phyloP scores from a whole-genome alignment of 768 basidiomycete species.

The Boletus rex-veris region DNA sequence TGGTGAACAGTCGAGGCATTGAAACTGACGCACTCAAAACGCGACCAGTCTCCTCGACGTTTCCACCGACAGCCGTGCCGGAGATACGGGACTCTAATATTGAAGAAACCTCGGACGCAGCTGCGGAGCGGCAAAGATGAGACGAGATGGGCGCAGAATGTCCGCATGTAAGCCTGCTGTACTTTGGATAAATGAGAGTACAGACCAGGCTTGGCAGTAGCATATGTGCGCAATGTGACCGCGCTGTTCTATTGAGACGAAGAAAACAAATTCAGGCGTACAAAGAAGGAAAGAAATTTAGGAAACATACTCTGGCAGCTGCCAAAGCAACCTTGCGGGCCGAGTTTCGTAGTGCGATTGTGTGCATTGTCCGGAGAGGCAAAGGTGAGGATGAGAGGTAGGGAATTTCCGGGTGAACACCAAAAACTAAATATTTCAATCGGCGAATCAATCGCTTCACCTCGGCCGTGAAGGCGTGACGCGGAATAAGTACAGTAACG shows the following conservation, averaged over 20 bases:
- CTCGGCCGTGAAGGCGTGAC: conserved; percentile 10
- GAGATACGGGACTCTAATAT: conserved; percentile 99
- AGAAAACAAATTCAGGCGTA: conserved; percentile 11
- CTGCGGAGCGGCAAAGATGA: conserved; percentile 43
- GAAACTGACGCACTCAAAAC: conserved; percentile 76
- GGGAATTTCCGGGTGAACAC: conserved; percentile 34
- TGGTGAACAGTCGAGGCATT: neutral
- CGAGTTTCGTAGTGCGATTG: conserved; percentile 82
- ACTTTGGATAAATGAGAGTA: conserved; percentile 4
- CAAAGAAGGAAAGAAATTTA: conserved; percentile 10
- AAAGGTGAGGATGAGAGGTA: conserved; percentile 44
- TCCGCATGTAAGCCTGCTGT: conserved; percentile 4
- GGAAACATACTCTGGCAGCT: conserved; percentile 54
- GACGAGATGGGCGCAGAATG: conserved; percentile 10
- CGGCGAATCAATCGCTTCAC: conserved; percentile 28
- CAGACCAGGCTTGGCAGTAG: conserved; percentile 96
- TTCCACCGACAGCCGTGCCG: conserved; percentile 84
- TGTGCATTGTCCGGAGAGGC: conserved; percentile 63
- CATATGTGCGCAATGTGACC: conserved; percentile 78
- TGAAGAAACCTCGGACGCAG: conserved; percentile 98
- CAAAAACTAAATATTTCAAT: conserved; percentile 31
- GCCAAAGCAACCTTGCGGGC: conserved; percentile 73
- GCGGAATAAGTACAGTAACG: neutral
- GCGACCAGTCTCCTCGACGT: conserved; percentile 99
- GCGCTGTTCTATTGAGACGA: conserved; percentile 35